Evolutionary conservation across 192 early-diverging fungal genomes (phyloP).

Genomic region (Gamsiella multidivaricata): DNA sequence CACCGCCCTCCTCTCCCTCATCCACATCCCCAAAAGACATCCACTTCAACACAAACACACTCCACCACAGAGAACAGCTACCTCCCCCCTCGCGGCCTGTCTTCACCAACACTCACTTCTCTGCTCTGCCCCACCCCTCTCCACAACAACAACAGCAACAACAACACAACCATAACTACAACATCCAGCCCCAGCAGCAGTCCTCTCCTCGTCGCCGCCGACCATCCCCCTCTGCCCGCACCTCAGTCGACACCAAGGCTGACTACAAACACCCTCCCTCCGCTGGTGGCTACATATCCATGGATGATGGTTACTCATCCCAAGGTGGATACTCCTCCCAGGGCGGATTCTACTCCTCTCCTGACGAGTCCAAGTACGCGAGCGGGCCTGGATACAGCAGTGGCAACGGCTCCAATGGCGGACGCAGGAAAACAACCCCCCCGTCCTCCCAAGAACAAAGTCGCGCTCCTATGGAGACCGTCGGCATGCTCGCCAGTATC

Average conservation of each 20-base stretch:
- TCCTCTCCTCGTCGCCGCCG: not conserved
- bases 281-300: slow-evolving; percentile 25
- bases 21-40: not conserved
- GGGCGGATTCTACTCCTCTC: slow-evolving; percentile 48
- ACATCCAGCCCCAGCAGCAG: not conserved
- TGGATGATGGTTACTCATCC: slow-evolving; percentile 54
- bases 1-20: not conserved
- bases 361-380: slow-evolving; percentile 21
- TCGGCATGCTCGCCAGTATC: slow-evolving; percentile 46
- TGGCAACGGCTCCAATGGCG: slow-evolving; percentile 23
- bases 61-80: not conserved
- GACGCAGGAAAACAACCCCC: slow-evolving; percentile 32
- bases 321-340: slow-evolving; percentile 50
- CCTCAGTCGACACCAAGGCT: not conserved
- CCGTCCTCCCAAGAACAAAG: slow-evolving; percentile 35
- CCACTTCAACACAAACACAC: not conserved
- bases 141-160: not conserved
- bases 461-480: slow-evolving; percentile 45
- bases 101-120: not conserved
- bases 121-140: not conserved
- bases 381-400: slow-evolving; percentile 17
- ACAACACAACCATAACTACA: not conserved
- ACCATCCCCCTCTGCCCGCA: not conserved
- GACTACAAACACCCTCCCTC: not conserved
- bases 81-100: not conserved